Evolutionary conservation across 2,329 filamentous ascomycete genomes (phyloP).

Genomic region (Laburnicola sp.): DNA sequence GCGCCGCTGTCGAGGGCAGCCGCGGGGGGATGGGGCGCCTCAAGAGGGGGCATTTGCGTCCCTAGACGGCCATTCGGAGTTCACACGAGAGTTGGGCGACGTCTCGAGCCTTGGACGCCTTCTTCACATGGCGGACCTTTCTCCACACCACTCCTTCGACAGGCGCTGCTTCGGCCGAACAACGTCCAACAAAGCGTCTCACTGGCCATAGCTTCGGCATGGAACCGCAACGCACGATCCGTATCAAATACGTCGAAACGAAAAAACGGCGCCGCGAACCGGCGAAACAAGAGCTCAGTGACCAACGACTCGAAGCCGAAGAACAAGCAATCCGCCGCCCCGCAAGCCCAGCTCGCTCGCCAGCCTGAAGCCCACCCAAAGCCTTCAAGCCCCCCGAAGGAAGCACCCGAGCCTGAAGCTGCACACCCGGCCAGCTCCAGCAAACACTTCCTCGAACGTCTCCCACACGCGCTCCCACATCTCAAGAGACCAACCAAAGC

Average conservation of each 20-base stretch:
- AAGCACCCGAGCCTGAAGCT: slow-evolving; percentile 26
- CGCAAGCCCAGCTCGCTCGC: slow-evolving; percentile 37
- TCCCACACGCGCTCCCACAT: slow-evolving; percentile 63
- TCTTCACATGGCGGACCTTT: slow-evolving; percentile 18
- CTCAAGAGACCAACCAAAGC: slow-evolving; percentile 86
- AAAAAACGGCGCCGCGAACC: slow-evolving; percentile 20
- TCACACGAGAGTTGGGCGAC: slow-evolving; percentile 7
- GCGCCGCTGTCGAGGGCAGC: slow-evolving; percentile 21
- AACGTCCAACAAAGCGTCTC: slow-evolving; percentile 27
- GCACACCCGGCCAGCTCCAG: slow-evolving; percentile 27
- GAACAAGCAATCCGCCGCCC: slow-evolving; percentile 24
- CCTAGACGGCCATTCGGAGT: slow-evolving; percentile 17
- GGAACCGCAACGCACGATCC: slow-evolving; percentile 34
- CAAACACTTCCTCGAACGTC: slow-evolving; percentile 59
- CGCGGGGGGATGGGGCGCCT: slow-evolving; percentile 11
- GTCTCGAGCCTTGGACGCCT: slow-evolving; percentile 8
- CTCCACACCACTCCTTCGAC: slow-evolving; percentile 17
- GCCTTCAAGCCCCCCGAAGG: slow-evolving; percentile 18
- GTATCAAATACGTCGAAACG: slow-evolving; percentile 21
- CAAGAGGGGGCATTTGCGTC: slow-evolving; percentile 8
- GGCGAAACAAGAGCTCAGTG: slow-evolving; percentile 45
- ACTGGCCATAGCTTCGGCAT: slow-evolving; percentile 32
- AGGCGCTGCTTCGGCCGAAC: slow-evolving; percentile 7
- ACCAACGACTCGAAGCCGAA: slow-evolving; percentile 30
- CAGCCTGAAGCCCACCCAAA: slow-evolving; percentile 36